Evolutionary conservation across 2,329 filamentous ascomycete genomes (phyloP).

Genomic region (Sphaerulina populicola): DNA sequence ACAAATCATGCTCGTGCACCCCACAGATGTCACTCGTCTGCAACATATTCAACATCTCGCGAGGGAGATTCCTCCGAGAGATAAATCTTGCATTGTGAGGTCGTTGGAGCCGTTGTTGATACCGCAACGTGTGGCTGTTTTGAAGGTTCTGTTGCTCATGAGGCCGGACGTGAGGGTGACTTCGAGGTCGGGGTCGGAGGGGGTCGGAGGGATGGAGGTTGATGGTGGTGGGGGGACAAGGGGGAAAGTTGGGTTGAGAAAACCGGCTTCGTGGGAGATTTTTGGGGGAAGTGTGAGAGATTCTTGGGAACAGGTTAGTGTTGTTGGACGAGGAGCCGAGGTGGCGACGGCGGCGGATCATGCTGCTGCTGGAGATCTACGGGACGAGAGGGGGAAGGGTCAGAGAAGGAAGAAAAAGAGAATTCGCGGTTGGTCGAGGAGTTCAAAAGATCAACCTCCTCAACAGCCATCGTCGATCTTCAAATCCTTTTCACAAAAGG

Average conservation of each 20-base stretch:
- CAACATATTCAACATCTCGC: background rate
- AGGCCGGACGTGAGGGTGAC: conserved; percentile 2
- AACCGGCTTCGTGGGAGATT: background rate
- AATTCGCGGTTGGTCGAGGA: background rate
- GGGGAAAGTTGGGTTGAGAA: background rate
- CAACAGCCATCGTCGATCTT: background rate
- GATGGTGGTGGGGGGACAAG: background rate
- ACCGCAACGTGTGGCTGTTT: background rate
- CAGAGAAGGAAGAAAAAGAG: background rate
- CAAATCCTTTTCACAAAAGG: conserved; percentile 2
- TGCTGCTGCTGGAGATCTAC: background rate
- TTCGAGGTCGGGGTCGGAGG: background rate
- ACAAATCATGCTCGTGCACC: conserved; percentile 7
- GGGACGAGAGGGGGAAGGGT: background rate
- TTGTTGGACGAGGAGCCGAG: too few species aligned
- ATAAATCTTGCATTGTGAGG: conserved; percentile 1
- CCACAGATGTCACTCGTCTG: background rate
- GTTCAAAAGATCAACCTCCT: background rate
- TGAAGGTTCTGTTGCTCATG: conserved; percentile 1
- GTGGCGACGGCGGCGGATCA: too few species aligned
- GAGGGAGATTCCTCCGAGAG: background rate
- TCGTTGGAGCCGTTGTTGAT: background rate
- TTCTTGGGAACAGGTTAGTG: background rate
- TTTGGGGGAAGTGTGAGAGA: background rate
- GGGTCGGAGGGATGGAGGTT: background rate